Evolutionary conservation across 176 grass and related monocot species (phyloP).

Genomic region (Phragmites australis): DNA sequence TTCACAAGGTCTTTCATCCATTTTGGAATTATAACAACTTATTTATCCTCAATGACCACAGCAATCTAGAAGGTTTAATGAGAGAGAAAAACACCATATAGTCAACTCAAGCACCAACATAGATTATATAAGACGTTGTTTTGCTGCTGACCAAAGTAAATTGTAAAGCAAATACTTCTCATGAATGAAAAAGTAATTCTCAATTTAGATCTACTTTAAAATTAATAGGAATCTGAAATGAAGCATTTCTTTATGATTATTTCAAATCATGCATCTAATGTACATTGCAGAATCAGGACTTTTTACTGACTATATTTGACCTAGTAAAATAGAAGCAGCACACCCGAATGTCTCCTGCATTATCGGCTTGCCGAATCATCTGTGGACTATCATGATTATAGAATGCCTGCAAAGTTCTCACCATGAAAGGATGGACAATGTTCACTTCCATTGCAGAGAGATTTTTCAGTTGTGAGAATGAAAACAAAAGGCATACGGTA

Average conservation of each 20-base stretch:
- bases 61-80: slow-evolving; percentile 63
- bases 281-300: slow-evolving; percentile 5
- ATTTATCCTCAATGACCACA: slow-evolving; percentile 95
- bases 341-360: slow-evolving; percentile 30
- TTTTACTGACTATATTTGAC: background rate
- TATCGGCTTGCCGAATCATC: slow-evolving; percentile 78
- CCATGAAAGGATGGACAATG: slow-evolving; percentile 92
- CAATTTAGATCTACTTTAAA: slow-evolving; percentile 13
- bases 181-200: slow-evolving; percentile 18
- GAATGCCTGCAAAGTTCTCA: slow-evolving; percentile 88
- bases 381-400: slow-evolving; percentile 92
- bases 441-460: slow-evolving; percentile 99
- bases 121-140: background rate
- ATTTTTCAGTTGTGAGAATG: slow-evolving; percentile 83
- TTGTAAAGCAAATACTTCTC: slow-evolving; percentile 7
- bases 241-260: slow-evolving; percentile 4
- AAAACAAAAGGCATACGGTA: background rate
- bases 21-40: slow-evolving; percentile 75
- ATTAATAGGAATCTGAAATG: slow-evolving; percentile 7
- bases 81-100: background rate
- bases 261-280: slow-evolving; percentile 7
- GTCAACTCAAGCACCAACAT: slow-evolving; percentile 1
- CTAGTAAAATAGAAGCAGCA: background rate
- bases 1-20: slow-evolving; percentile 91
- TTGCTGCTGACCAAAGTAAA: slow-evolving; percentile 18